A percentile compares a stretch with the other conserved stretches of the same genome.
phyloP scores from a whole-genome alignment of 1,284 basidiomycete species.

The Nidula niveotomentosa region DNA sequence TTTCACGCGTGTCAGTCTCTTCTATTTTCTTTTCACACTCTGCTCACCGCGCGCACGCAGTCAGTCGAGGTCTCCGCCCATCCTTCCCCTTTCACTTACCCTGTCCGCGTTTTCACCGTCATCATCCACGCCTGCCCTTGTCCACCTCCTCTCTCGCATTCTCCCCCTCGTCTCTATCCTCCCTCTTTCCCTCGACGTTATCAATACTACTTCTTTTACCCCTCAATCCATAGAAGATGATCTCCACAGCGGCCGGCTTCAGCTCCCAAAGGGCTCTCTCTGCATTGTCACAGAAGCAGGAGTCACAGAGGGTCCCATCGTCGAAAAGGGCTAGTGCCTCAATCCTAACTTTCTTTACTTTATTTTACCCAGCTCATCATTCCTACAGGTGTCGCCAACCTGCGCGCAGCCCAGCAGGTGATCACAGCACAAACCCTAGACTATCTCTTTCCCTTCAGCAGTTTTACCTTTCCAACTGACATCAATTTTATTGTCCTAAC shows the following conservation, averaged over 20 bases:
- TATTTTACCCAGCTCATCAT: neutral
- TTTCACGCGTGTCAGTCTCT: slow-evolving; percentile 65
- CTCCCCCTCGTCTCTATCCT: slow-evolving; percentile 51
- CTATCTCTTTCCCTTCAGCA: slow-evolving; percentile 81
- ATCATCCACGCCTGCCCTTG: slow-evolving; percentile 41
- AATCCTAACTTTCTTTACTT: neutral
- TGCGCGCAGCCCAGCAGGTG: slow-evolving; percentile 68
- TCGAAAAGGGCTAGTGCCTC: slow-evolving; percentile 49
- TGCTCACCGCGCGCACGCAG: slow-evolving; percentile 33
- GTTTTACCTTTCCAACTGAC: slow-evolving; percentile 77
- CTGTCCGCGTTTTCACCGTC: slow-evolving; percentile 55
- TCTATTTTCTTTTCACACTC: neutral
- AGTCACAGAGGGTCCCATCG: slow-evolving; percentile 52
- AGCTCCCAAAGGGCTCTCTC: slow-evolving; percentile 65
- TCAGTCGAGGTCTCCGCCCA: slow-evolving; percentile 65
- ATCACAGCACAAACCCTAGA: slow-evolving; percentile 71
- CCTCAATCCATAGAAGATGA: slow-evolving; percentile 76
- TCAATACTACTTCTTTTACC: slow-evolving; percentile 63
- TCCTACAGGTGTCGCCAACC: slow-evolving; percentile 61
- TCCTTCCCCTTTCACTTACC: slow-evolving; percentile 69
- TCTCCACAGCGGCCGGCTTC: slow-evolving; percentile 73
- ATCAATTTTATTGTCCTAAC: slow-evolving; percentile 64
- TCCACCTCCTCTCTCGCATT: slow-evolving; percentile 53
- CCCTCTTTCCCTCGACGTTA: slow-evolving; percentile 51
- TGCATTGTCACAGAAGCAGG: slow-evolving; percentile 65